Evolutionary conservation across 2,329 filamentous ascomycete species (phyloP), one percentile per base, ranked within the genome.

Genomic region (Mycosphaerelloides madeirae): DNA sequence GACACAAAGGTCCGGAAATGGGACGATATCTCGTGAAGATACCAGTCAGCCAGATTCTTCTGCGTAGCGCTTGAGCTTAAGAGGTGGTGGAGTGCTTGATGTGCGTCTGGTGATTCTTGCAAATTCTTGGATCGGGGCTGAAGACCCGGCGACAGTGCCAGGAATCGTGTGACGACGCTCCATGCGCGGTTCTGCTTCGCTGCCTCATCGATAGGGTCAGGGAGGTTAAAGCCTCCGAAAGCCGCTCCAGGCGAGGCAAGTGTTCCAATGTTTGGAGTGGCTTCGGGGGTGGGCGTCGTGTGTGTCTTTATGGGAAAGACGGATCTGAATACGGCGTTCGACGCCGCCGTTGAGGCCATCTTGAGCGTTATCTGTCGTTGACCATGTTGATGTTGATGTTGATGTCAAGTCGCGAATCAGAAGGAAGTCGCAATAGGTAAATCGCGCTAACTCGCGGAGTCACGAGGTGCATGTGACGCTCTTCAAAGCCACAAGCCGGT

Each of bases 101-200:
- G 18, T 29, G 53, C 47, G 6, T 60, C 46, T n/a, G 15, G 18
- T 12, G 46, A 35, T 15, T 36, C 31, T 31, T 36, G 18, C 37
- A 43, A 16, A 41, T 38, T 11, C 45, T 41, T 34, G 35, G 38
- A 29, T 6, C 43, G 31, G 20, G 29, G 15, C 29, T 34, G 33
- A 3, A 37, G 12, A 22, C 40, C 48, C 28, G 46, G 18, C 7
- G 42, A 22, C 3, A 56, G 38, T 8, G 38, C 40, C 9, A 74
- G 50, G 42, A 67, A 71, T 29, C 69, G 58, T 2, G 71, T 74
- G n/a, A 67, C 69, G 16, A 61, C 65, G 47, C 67, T 73, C 71
- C 71, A 74, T n/a, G 68, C 68, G 36, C 63, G 55, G 35, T 63
- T 67, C 41, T 65, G 62, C 47, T 60, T 62, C 15, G 68, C 53